Base-by-base conservation (phyloP, 805 yeast species). In the Saccharomycopsis sp. region DNA sequence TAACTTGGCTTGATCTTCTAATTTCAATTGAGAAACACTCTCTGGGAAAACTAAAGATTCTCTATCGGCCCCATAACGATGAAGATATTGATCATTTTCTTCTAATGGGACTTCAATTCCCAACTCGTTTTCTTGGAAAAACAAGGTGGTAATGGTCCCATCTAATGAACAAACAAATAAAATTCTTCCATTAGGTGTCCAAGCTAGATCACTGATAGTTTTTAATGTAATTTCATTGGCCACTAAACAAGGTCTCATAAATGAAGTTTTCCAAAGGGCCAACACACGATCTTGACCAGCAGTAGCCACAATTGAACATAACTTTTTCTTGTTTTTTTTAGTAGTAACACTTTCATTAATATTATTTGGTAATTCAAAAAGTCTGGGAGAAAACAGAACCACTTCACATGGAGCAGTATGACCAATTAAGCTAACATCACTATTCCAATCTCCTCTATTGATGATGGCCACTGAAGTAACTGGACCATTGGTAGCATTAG, bases 281-380 rank as follows among this genome's bases (percentile, higher is more conserved):
- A 92, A 59, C 1, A 87, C 72, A 52, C 84, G 77, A 59, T 89
- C 98, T 59, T 89, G 97, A 9, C 97, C 97, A 12, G 89, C 96
- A 21, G 96, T 82, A 2, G 96, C 96, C n/a, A 89, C 66, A 1
- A 89, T 72, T 0, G 95, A 79, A 5, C 81, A 67, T 39, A 69
- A 62, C 47, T 57, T 57, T 27, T 45, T 57, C 10, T 67, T 61
- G 25, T 50, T 51, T 8, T 49, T 46, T 27, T 34, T 42, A 30
- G 53, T 56, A 5, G 46, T 52, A 4, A 4, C 6, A 5, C 13
- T 21, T 10, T 19, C 25, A 19, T 54, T 57, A 12, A 64, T 52
- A 27, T 65, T 66, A 20, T 54, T 52, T 2, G 63, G 61, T 6
- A 51, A 3, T 34, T 70, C 71, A 51, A 74, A 83, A 21, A 82